phyloP scores from a whole-genome alignment of 805 yeast species.

The Candida pseudofarinosa region DNA sequence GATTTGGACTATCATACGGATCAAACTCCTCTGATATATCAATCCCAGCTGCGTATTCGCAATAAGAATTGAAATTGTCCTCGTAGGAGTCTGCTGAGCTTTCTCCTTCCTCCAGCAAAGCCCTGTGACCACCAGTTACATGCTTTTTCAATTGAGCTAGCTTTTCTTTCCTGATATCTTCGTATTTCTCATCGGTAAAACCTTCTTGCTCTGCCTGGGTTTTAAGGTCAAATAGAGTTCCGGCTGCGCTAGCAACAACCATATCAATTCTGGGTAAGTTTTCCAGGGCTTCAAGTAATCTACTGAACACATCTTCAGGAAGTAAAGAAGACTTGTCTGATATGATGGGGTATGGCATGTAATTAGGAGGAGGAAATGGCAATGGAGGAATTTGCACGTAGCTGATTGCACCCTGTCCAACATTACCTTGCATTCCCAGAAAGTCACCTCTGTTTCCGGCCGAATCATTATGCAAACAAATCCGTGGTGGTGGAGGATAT shows the following conservation, averaged over 20 bases:
- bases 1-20: conserved; percentile 8
- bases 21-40: conserved; percentile 20
- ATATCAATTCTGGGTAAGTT: conserved; percentile 38
- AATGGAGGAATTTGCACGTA: conserved; percentile 32
- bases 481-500: conserved; percentile 39
- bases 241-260: conserved; percentile 46
- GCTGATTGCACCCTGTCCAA: conserved; percentile 1
- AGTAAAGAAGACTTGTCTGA: conserved; percentile 30
- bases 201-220: conserved; percentile 31
- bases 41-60: conserved; percentile 18
- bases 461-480: conserved; percentile 10
- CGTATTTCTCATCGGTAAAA: conserved; percentile 20
- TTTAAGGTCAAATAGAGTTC: conserved; percentile 35
- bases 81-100: conserved; percentile 5
- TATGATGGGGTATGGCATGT: conserved; percentile 42
- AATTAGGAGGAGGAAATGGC: conserved; percentile 43
- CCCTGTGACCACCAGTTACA: conserved; percentile 1
- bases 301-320: conserved; percentile 33
- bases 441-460: neutral
- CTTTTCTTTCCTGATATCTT: conserved; percentile 4
- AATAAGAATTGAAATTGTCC: conserved; percentile 14
- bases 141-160: neutral
- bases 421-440: neutral
- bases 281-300: conserved; percentile 33
- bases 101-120: conserved; percentile 1